Evolutionary conservation across 192 early-diverging fungal species (phyloP).

Genomic region (Backusella tuberculispora): DNA sequence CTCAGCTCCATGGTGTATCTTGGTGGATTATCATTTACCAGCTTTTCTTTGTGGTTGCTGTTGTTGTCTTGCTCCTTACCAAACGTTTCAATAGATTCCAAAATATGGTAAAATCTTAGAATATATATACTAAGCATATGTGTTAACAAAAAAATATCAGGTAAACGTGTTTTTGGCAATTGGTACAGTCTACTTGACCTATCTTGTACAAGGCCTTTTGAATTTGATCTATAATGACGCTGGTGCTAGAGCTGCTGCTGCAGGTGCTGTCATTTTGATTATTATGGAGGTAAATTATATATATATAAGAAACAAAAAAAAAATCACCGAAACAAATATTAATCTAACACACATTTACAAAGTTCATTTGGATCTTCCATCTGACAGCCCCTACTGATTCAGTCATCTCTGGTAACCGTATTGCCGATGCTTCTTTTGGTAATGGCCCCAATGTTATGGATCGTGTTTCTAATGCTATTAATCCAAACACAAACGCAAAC

Average conservation of each 20-base stretch:
- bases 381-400: conserved; percentile 69
- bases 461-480: not conserved
- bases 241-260: conserved; percentile 30
- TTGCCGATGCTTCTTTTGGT: conserved; percentile 13
- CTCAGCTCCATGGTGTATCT: not conserved
- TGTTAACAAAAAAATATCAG: conserved; percentile 16
- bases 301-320: conserved; percentile 4
- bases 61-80: conserved; percentile 1
- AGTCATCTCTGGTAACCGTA: conserved; percentile 11
- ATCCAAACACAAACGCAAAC: not conserved
- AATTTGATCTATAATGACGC: not conserved
- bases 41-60: conserved; percentile 24
- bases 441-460: not conserved
- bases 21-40: conserved; percentile 43
- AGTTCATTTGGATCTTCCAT: conserved; percentile 69
- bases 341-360: not conserved
- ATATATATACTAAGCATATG: not conserved
- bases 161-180: conserved; percentile 26
- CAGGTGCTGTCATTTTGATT: conserved; percentile 35
- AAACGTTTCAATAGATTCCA: conserved; percentile 10
- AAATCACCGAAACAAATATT: not conserved
- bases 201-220: conserved; percentile 6
- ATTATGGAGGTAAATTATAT: conserved; percentile 35
- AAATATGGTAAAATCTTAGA: conserved; percentile 9
- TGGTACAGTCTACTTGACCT: conserved; percentile 33